A percentile compares a stretch with the other conserved stretches of the same genome.
Conservation (phyloP, 2,329 filamentous ascomycete species). For the Arthroderma sp. region DNA sequence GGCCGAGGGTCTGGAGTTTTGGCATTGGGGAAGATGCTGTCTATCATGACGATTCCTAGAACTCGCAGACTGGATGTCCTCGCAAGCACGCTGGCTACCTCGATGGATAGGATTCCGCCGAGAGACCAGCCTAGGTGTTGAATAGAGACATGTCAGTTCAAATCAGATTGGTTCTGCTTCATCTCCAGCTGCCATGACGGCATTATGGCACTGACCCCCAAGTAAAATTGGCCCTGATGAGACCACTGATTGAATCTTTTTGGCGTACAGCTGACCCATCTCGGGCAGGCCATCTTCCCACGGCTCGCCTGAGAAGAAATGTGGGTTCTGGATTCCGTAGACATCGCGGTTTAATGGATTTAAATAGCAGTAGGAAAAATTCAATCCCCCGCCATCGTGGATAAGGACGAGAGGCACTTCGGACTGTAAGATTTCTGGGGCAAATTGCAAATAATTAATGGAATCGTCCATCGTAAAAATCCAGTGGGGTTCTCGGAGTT, state of each 20-base stretch:
- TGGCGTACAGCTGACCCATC: constrained; percentile 42
- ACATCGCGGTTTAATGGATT: constrained; percentile 36
- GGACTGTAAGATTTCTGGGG: constrained; percentile 3
- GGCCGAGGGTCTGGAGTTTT: not conserved
- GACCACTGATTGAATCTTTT: constrained; percentile 27
- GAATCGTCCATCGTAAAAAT: constrained; percentile 5
- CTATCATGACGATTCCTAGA: constrained; percentile 13
- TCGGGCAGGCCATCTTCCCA: constrained; percentile 42
- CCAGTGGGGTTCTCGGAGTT: not conserved
- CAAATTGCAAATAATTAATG: constrained; percentile 8
- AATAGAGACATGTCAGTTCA: too few species aligned
- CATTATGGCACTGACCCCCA: constrained; percentile 8
- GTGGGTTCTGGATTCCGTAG: constrained; percentile 44
- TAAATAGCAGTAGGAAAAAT: constrained; percentile 45
- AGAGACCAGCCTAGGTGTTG: constrained; percentile 12
- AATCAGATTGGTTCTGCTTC: not conserved
- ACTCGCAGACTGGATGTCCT: constrained; percentile 6
- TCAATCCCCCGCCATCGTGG: constrained; percentile 50
- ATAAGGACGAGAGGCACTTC: constrained; percentile 41
- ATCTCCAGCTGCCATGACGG: not conserved
- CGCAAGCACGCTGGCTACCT: constrained; percentile 11
- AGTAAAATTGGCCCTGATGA: constrained; percentile 10
- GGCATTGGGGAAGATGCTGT: constrained; percentile 10
- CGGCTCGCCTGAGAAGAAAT: constrained; percentile 33
- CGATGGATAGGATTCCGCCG: constrained; percentile 12